Conservation (phyloP, 2,329 filamentous ascomycete genomes). For the Hysterium pulicare region DNA sequence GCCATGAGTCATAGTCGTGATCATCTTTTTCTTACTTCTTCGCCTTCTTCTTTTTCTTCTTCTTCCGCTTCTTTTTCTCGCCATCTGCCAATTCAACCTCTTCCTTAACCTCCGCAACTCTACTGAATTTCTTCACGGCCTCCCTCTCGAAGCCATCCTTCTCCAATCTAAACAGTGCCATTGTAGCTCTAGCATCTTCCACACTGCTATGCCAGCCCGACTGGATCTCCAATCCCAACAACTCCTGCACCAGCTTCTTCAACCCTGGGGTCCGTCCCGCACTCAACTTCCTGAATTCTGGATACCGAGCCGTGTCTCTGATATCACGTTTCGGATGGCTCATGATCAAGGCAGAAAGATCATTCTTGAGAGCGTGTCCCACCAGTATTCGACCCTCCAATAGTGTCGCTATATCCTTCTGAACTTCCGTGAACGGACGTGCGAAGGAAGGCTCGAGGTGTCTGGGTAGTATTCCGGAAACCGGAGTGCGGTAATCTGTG, state of each 20-base stretch:
- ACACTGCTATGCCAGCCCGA: slow-evolving; percentile 59
- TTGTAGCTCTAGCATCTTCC: slow-evolving; percentile 81
- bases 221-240: slow-evolving; percentile 59
- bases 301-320: slow-evolving; percentile 78
- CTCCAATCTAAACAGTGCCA: slow-evolving; percentile 80
- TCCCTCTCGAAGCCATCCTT: slow-evolving; percentile 85
- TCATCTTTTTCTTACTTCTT: slow-evolving; percentile 38
- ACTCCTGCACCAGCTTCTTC: slow-evolving; percentile 55
- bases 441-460: slow-evolving; percentile 55
- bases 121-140: slow-evolving; percentile 61
- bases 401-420: slow-evolving; percentile 65
- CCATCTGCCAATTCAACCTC: slow-evolving; percentile 10
- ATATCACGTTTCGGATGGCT: slow-evolving; percentile 74
- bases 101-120: slow-evolving; percentile 18
- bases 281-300: slow-evolving; percentile 68
- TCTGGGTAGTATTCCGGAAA: slow-evolving; percentile 75
- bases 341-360: slow-evolving; percentile 71
- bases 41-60: slow-evolving; percentile 33
- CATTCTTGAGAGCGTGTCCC: slow-evolving; percentile 80
- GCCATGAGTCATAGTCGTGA: no score
- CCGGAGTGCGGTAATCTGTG: slow-evolving; percentile 83
- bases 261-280: slow-evolving; percentile 67
- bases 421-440: slow-evolving; percentile 68
- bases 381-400: slow-evolving; percentile 71
- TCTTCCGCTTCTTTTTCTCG: slow-evolving; percentile 20